Percentiles rank a stretch among this genome's conserved stretches.
Evolutionary conservation across 2,329 filamentous ascomycete species (phyloP).

Genomic region (Fusarium vanettenii): DNA sequence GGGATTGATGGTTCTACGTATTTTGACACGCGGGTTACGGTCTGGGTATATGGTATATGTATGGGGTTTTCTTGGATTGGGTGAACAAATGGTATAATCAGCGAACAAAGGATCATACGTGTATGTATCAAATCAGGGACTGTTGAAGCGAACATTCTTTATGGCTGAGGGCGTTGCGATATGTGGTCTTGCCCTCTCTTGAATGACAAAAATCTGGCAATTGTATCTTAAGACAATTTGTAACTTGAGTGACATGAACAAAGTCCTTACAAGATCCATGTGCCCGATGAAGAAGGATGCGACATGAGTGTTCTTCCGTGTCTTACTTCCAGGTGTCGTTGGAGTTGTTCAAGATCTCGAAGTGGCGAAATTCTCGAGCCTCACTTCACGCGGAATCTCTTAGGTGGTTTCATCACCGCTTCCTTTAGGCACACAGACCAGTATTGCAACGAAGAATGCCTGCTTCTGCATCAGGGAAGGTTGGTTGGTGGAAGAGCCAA

Average conservation of each 20-base stretch:
- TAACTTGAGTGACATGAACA: background rate
- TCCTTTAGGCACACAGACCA: background rate
- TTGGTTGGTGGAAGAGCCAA: background rate
- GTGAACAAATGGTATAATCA: conserved; percentile 5
- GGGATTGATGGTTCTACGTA: conserved; percentile 1
- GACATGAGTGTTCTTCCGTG: background rate
- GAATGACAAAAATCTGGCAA: background rate
- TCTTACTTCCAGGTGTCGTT: background rate
- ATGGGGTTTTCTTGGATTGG: background rate
- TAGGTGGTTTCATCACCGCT: too few relatives aligned
- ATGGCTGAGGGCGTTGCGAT: background rate
- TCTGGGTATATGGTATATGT: conserved; percentile 7
- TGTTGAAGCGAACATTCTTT: conserved; percentile 22
- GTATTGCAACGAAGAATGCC: background rate
- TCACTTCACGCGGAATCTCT: background rate
- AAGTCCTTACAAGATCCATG: background rate
- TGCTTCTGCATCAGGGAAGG: background rate
- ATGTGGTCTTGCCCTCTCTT: background rate
- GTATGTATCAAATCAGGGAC: conserved; percentile 17
- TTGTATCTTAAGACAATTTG: background rate
- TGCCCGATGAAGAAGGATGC: background rate
- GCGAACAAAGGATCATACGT: conserved; percentile 12
- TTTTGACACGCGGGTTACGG: conserved; percentile 1
- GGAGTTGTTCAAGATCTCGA: background rate
- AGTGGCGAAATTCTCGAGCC: background rate